These are phyloP conservation scores for Leucocoprinus leucothites DNA, from an alignment of 768 basidiomycete species.

Conservation along the genomic window DNA sequence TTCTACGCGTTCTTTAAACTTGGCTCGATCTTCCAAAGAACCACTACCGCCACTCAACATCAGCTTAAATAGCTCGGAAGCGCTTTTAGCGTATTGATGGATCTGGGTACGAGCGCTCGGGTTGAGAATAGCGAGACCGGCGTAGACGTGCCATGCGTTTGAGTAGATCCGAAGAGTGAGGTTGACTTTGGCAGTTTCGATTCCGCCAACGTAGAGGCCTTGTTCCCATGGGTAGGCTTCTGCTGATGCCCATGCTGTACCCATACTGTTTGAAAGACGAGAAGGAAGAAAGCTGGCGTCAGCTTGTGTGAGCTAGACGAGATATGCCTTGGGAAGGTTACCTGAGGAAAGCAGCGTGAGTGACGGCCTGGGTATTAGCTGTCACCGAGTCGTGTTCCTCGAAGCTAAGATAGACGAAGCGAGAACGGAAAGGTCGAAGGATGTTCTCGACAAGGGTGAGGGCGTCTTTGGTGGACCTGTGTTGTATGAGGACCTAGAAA, in stretches of 20 bases:
- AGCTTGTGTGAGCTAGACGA: not conserved
- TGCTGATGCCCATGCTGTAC: constrained; percentile 87
- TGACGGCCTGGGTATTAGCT: constrained; percentile 97
- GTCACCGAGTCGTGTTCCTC: constrained; percentile 96
- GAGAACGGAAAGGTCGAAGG: constrained; percentile 73
- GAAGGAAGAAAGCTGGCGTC: not conserved
- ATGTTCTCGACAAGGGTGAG: constrained; percentile 79
- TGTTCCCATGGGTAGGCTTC: constrained; percentile 92
- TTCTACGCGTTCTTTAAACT: constrained; percentile 70
- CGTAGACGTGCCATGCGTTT: constrained; percentile 99
- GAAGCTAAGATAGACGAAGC: constrained; percentile 92
- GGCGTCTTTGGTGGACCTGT: constrained; percentile 74
- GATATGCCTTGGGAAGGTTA: constrained; percentile 26
- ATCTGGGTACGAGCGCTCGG: constrained; percentile 87
- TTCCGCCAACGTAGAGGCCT: constrained; percentile 92
- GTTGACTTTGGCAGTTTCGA: constrained; percentile 98
- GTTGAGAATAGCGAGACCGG: constrained; percentile 96
- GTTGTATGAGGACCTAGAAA: constrained; percentile 79
- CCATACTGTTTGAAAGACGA: constrained; percentile 66
- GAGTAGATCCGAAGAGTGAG: constrained; percentile 94
- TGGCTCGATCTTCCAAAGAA: constrained; percentile 33
- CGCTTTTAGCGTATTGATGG: constrained; percentile 82
- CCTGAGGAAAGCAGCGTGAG: constrained; percentile 97
- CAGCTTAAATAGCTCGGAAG: constrained; percentile 90
- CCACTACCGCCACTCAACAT: constrained; percentile 68